phyloP scores from a whole-genome alignment of 164 flowering plant genomes.

The Umbilicus rupestris region DNA sequence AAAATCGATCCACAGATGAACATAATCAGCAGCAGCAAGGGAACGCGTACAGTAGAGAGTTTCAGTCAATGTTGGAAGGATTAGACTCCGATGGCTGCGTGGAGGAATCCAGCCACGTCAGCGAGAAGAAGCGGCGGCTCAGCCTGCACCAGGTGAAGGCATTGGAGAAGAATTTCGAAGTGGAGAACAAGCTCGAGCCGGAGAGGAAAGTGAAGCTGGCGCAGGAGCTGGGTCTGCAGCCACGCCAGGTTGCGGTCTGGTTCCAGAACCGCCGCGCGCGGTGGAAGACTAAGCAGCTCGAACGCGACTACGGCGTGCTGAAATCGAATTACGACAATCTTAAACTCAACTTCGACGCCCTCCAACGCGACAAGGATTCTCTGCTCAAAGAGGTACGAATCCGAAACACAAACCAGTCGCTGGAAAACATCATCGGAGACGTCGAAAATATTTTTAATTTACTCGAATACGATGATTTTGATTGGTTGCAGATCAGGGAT shows the following conservation, averaged over 20 bases:
- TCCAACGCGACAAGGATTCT: slow-evolving; percentile 60
- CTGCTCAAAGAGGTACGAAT: slow-evolving; percentile 54
- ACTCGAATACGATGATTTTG: background rate
- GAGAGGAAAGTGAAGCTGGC: slow-evolving; percentile 81
- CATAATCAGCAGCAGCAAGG: slow-evolving; percentile 27
- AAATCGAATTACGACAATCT: slow-evolving; percentile 48
- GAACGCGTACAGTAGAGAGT: slow-evolving; percentile 30
- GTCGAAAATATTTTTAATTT: background rate
- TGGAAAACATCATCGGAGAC: background rate
- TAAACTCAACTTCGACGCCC: slow-evolving; percentile 45
- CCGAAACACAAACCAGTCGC: too few relatives aligned
- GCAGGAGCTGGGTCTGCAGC: slow-evolving; percentile 82
- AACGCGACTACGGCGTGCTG: slow-evolving; percentile 65
- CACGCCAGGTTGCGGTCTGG: slow-evolving; percentile 95
- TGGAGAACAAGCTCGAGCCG: slow-evolving; percentile 87
- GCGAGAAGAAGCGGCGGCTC: slow-evolving; percentile 65
- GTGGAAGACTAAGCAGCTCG: slow-evolving; percentile 88
- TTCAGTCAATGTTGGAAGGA: slow-evolving; percentile 60
- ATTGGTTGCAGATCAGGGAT: slow-evolving; percentile 34
- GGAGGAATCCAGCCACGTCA: slow-evolving; percentile 39
- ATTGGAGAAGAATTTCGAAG: slow-evolving; percentile 77
- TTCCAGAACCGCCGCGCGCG: slow-evolving; percentile 91
- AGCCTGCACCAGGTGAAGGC: slow-evolving; percentile 77
- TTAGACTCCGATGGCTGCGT: slow-evolving; percentile 64
- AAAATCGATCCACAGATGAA: slow-evolving; percentile 21